Evolutionary conservation across 139 green algal genomes (phyloP).

Genomic region (Monoraphidium neglectum): DNA sequence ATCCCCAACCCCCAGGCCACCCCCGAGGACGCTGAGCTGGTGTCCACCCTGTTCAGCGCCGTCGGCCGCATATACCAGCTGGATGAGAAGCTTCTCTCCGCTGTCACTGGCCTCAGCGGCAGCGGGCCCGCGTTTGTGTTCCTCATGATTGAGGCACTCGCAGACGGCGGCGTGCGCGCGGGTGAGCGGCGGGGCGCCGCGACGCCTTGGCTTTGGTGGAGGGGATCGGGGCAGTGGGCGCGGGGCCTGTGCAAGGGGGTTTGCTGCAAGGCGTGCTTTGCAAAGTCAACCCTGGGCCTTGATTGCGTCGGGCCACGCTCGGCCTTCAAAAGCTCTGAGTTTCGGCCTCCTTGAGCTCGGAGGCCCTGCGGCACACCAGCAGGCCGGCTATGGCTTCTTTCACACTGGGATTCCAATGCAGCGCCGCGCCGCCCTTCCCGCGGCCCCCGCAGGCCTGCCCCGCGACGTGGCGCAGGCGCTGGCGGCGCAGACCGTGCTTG

Average conservation of each 20-base stretch:
- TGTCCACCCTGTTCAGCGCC: slow-evolving; percentile 71
- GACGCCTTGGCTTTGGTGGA: too few species aligned
- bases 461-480: slow-evolving; percentile 80
- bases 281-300: too few species aligned
- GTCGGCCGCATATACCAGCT: slow-evolving; percentile 67
- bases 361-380: too few species aligned
- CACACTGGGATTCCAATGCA: too few species aligned
- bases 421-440: background rate
- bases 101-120: slow-evolving; percentile 93
- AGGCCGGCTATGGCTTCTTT: too few species aligned
- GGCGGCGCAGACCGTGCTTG: slow-evolving; percentile 86
- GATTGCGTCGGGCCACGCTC: too few species aligned
- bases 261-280: too few species aligned
- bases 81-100: slow-evolving; percentile 89
- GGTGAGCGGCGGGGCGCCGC: slow-evolving; percentile 30
- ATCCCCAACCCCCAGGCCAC: slow-evolving; percentile 37
- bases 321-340: too few species aligned
- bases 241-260: background rate
- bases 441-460: slow-evolving; percentile 70
- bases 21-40: slow-evolving; percentile 61
- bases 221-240: background rate
- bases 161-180: slow-evolving; percentile 89
- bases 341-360: too few species aligned
- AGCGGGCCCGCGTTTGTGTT: slow-evolving; percentile 95
- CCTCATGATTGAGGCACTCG: slow-evolving; percentile 95